A percentile compares a stretch with the other conserved stretches of the same genome.
Evolutionary conservation across 805 yeast species (phyloP).

Genomic region (Dipodascopsis uninucleata): DNA sequence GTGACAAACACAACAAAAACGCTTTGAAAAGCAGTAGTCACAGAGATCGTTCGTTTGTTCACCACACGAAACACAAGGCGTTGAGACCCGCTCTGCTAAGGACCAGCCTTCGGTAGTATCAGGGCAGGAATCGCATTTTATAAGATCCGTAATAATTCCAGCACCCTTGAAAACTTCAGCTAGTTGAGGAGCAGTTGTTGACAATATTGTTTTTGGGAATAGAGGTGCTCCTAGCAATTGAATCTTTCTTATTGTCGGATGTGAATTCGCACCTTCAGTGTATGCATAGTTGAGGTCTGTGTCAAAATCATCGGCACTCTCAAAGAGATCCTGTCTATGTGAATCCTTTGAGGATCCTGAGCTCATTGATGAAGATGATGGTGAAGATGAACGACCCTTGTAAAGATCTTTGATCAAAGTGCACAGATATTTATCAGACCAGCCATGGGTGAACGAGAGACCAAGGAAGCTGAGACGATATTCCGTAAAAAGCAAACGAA

Average conservation of each 20-base stretch:
- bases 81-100: conserved; percentile 13
- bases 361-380: no score
- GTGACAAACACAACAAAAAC: conserved; percentile 21
- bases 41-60: conserved; percentile 11
- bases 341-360: no score
- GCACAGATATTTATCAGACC: conserved; percentile 17
- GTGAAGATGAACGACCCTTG: no score
- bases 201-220: conserved; percentile 18
- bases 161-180: conserved; percentile 15
- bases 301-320: conserved; percentile 5
- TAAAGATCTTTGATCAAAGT: conserved; percentile 16
- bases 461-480: conserved; percentile 15
- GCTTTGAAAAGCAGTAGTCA: conserved; percentile 15
- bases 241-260: conserved; percentile 15
- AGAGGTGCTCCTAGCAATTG: conserved; percentile 23
- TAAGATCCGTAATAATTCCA: conserved; percentile 20
- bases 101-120: conserved; percentile 15
- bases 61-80: conserved; percentile 13
- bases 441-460: conserved; percentile 20
- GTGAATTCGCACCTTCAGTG: no score
- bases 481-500: conserved; percentile 19
- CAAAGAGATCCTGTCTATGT: no score
- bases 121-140: conserved; percentile 16
- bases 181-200: conserved; percentile 18
- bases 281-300: conserved; percentile 6